Evolutionary conservation across 2,329 filamentous ascomycete species (phyloP), one percentile per base, ranked within the genome.

Genomic region (Zasmidium angulare): DNA sequence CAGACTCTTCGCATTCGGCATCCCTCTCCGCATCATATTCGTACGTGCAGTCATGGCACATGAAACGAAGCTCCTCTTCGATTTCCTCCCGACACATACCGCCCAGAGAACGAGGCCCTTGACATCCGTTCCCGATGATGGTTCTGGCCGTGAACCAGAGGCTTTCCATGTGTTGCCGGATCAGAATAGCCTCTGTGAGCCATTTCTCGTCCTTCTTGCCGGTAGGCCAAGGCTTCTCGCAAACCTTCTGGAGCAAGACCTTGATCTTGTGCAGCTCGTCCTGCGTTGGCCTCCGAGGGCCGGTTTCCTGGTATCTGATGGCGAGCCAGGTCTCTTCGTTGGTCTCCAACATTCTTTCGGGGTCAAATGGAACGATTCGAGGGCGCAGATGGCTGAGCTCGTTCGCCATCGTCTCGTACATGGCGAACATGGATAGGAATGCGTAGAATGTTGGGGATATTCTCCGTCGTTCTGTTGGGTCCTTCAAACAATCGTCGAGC

Each of bases 201-300:
- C 54, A 56, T 3, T 21, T 26, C 20, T 40, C 21, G 31, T 56
- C 54, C 19, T 46, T 47, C 47, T 56, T 51, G 17, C 54, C 54
- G 3, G 10, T 49, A 2, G 53, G 53, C 53, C 53, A 55, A 17
- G 40, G 46, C 14, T 22, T 22, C 40, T 55, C 26, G 53, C 24
- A 11, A 23, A 49, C n/a, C n/a, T 14, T 23, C 14, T 47, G 11
- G 2, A 55, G 24, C 22, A 55, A 23, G 3, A 12, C 2, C 14
- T 17, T 23, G 11, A 48, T 17, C 23, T 48, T 19, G n/a, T 50
- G 9, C 21, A 43, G 12, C n/a, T 43, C 36, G n/a, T n/a, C n/a
- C n/a, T n/a, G n/a, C n/a, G n/a, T n/a, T n/a, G n/a, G n/a, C n/a
- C n/a, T 43, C n/a, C 36, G 12, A 43, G 36, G 36, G 11, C 3